A percentile compares a stretch with the other conserved stretches of the same genome.
These are phyloP conservation scores for Tetrahymena malaccensis DNA, from an alignment of 73 alveolate species.

Conservation along the genomic window DNA sequence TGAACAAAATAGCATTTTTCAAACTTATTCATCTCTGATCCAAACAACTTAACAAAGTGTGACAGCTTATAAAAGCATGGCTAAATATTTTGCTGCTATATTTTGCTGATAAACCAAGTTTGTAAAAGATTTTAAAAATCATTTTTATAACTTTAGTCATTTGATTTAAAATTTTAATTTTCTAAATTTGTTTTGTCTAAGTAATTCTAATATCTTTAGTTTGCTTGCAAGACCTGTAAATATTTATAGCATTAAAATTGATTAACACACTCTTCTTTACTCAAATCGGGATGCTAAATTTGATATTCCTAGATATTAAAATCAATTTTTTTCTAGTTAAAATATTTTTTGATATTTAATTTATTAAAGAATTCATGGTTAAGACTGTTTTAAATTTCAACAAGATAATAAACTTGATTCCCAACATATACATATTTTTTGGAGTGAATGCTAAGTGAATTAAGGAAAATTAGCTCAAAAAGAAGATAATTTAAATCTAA, in stretches of 20 bases:
- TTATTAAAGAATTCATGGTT: not conserved
- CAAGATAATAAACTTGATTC: not conserved
- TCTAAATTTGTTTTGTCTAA: not conserved
- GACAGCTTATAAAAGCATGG: not conserved
- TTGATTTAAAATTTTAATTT: not conserved
- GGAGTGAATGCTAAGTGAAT: not conserved
- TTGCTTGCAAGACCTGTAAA: not conserved
- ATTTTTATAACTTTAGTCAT: not conserved
- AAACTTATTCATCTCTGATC: not conserved
- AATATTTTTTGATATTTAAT: not conserved
- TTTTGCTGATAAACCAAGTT: not conserved
- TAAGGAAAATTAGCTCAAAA: not conserved
- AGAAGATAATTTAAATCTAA: not conserved
- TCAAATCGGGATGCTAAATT: not conserved
- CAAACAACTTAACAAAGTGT: not conserved
- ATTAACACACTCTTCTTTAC: not conserved
- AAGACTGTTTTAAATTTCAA: not conserved
- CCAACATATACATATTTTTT: not conserved
- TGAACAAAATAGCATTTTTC: not conserved
- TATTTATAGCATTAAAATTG: not conserved
- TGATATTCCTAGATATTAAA: not conserved
- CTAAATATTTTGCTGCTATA: not conserved
- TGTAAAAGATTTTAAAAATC: not conserved
- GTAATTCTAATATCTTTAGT: not conserved
- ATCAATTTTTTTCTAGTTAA: not conserved